These are phyloP conservation scores for Pyronema omphalodes DNA, from an alignment of 495 filamentous ascomycete species.

Conservation along the genomic window DNA sequence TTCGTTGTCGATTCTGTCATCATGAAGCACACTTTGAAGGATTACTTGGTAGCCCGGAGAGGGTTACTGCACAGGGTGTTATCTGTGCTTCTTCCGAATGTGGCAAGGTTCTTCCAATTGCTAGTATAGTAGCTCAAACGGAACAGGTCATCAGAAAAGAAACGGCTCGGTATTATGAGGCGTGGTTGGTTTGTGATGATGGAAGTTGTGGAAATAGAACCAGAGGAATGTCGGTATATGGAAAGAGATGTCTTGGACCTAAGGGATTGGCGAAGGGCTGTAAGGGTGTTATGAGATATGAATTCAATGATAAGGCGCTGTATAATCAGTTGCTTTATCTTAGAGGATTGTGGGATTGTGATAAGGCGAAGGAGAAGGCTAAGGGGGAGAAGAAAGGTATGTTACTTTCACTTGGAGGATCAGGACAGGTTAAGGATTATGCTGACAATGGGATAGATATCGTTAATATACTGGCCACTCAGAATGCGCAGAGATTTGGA, in stretches of 20 bases:
- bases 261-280: slow-evolving; percentile 66
- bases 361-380: slow-evolving; percentile 46
- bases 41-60: slow-evolving; percentile 35
- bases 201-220: slow-evolving; percentile 70
- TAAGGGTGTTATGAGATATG: slow-evolving; percentile 72
- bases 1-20: slow-evolving; percentile 71
- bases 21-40: slow-evolving; percentile 55
- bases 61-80: slow-evolving; percentile 54
- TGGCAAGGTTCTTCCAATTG: slow-evolving; percentile 41
- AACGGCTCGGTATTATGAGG: slow-evolving; percentile 74
- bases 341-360: slow-evolving; percentile 68
- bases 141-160: slow-evolving; percentile 64
- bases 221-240: slow-evolving; percentile 79
- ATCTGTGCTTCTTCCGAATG: slow-evolving; percentile 46
- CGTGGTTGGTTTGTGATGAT: slow-evolving; percentile 81
- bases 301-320: slow-evolving; percentile 68
- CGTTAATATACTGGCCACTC: slow-evolving; percentile 50
- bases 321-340: slow-evolving; percentile 94
- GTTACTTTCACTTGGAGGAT: neutral
- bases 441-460: slow-evolving; percentile 31
- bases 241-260: slow-evolving; percentile 73
- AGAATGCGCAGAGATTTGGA: slow-evolving; percentile 59
- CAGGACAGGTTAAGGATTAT: neutral
- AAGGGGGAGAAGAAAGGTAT: slow-evolving; percentile 26
- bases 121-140: slow-evolving; percentile 67